These are phyloP conservation scores for Citrullus colocynthis DNA, from an alignment of 306 rosid genomes.

Conservation along the genomic window DNA sequence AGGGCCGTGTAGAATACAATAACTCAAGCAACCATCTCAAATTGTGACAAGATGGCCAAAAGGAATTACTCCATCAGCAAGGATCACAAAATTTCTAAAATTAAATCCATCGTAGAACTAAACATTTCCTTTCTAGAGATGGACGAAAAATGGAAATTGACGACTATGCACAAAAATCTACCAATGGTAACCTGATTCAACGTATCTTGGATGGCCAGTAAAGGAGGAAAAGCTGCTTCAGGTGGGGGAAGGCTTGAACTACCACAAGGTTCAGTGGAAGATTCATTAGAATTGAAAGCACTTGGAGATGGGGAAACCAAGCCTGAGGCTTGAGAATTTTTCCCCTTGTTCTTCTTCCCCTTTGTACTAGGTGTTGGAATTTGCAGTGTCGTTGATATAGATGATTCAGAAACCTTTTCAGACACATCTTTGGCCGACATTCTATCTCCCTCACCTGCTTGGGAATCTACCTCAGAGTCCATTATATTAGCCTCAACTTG, in stretches of 20 bases:
- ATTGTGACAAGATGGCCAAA: not conserved
- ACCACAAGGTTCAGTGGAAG: conserved; percentile 44
- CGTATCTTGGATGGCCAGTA: conserved; percentile 63
- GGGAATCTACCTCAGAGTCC: conserved; percentile 29
- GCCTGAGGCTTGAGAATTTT: conserved; percentile 51
- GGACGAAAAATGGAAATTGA: not conserved
- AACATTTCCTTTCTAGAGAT: not conserved
- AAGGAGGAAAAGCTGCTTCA: conserved; percentile 49
- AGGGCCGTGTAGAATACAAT: not conserved
- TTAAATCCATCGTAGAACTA: not conserved
- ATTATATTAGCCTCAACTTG: conserved; percentile 37
- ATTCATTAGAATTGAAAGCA: conserved; percentile 42
- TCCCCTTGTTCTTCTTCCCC: conserved; percentile 68
- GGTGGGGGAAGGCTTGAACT: conserved; percentile 33
- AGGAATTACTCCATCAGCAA: not conserved
- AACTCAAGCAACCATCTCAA: not conserved
- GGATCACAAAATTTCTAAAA: not conserved
- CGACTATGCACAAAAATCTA: not conserved
- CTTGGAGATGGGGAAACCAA: conserved; percentile 39
- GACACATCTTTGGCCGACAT: conserved; percentile 43
- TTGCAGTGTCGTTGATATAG: conserved; percentile 23
- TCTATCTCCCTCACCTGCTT: conserved; percentile 43
- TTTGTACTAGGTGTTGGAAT: conserved; percentile 44
- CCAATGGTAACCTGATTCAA: conserved; percentile 60
- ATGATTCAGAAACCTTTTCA: conserved; percentile 48